These are phyloP conservation scores for Clonostachys rhizophaga DNA, from an alignment of 2,329 filamentous ascomycete genomes.

Conservation along the genomic window DNA sequence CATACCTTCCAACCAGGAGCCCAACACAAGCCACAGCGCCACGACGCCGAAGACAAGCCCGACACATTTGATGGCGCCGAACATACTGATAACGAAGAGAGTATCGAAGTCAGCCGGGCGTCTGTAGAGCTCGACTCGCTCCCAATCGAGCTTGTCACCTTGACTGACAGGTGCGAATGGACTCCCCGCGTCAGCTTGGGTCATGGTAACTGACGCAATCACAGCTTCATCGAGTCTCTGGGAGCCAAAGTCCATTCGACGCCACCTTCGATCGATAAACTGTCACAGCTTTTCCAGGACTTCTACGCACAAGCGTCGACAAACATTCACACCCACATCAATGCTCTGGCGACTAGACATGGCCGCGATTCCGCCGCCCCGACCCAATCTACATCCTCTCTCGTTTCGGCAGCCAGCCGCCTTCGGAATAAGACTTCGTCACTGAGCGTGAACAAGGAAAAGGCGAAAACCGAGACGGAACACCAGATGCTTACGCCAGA, in stretches of 20 bases:
- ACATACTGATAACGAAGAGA: constrained; percentile 36
- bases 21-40: constrained; percentile 14
- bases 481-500: constrained; percentile 90
- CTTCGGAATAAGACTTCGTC: constrained; percentile 51
- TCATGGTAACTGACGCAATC: not conserved
- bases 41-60: constrained; percentile 14
- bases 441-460: constrained; percentile 44
- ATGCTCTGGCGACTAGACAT: constrained; percentile 69
- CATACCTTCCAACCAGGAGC: constrained; percentile 38
- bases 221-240: constrained; percentile 85
- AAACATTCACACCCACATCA: constrained; percentile 84
- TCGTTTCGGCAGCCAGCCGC: constrained; percentile 50
- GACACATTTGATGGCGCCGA: constrained; percentile 46
- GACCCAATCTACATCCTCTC: constrained; percentile 43
- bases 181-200: not conserved
- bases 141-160: constrained; percentile 86
- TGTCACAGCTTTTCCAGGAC: constrained; percentile 87
- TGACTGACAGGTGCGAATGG: constrained; percentile 71
- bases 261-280: constrained; percentile 76
- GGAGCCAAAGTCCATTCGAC: constrained; percentile 81
- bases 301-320: constrained; percentile 81
- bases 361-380: constrained; percentile 61
- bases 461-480: constrained; percentile 39
- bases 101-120: constrained; percentile 31
- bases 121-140: constrained; percentile 81